Base-by-base conservation (phyloP, 2,329 filamentous ascomycete species). In the Metarhizium rileyi region DNA sequence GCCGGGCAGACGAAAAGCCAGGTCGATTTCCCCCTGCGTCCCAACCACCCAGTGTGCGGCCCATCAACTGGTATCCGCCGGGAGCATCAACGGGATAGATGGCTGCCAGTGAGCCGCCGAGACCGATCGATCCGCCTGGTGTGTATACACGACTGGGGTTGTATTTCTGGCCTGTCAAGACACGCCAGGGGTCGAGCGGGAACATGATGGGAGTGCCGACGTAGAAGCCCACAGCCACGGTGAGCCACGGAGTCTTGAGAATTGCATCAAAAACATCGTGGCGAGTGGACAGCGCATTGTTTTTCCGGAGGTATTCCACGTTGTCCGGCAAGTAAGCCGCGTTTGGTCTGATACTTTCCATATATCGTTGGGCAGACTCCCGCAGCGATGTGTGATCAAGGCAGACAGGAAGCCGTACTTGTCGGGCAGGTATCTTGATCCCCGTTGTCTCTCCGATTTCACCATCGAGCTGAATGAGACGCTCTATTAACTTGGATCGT, bases 301-400 rank as follows among this genome's bases (percentile, higher is more conserved):
- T 66, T 33, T 62, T 58, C 5, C 56, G 57, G 6, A 67, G 53
- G 49, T 80, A 84, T 1, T 74, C 70, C 35, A 83, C 67, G 44
- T 80, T 80, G 56, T 80, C 75, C 0, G 80, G 80, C 0, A 83
- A 65, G 52, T 81, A 84, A 1, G 75, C 70, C 1, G 80, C 80
- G 26, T 78, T 73, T 1, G 76, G 74, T 2, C 80, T 69, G 52
- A 80, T 76, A 3, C 76, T 81, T 26, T 74, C 73, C 66, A 77
- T 80, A 60, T 84, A 83, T 9, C 79, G 69, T 50, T 76, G 20
- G 5, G 38, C 64, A 0, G 47, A 49, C 25, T 75, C 72, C 22
- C 70, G 50, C 5, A 61, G 56, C 20, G 58, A 56, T n/a, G 56
- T 54, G 45, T 65, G 62, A 20, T 64, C 55, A 33, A 66, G 58